Percentiles rank a stretch among this genome's conserved stretches.
These are phyloP conservation scores for Ilyonectria destructans DNA, from an alignment of 2,329 filamentous ascomycete genomes.

Conservation along the genomic window DNA sequence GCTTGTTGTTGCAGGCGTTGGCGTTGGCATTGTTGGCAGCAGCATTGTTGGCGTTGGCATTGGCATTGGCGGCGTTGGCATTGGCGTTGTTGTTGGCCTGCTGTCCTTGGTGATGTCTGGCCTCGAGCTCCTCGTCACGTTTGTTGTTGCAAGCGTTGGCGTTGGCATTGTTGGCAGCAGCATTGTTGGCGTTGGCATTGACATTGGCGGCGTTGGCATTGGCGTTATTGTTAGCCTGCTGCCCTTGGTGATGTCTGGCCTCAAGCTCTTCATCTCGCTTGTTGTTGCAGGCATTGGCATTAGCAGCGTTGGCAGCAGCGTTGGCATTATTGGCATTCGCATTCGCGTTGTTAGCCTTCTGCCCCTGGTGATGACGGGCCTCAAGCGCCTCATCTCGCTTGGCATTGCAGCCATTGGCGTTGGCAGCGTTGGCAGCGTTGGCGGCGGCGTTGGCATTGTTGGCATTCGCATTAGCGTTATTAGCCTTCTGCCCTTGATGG, in stretches of 20 bases:
- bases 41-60: constrained; percentile 7
- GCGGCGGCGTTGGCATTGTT: not conserved
- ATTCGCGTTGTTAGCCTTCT: constrained; percentile 4
- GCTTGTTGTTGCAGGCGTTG: constrained; percentile 19
- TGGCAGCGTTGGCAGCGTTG: not conserved
- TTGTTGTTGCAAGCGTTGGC: constrained; percentile 16
- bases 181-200: not conserved
- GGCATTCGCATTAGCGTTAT: not conserved
- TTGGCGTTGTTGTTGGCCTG: not conserved
- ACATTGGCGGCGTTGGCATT: not conserved
- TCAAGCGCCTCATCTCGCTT: constrained; percentile 15
- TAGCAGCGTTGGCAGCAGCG: not conserved
- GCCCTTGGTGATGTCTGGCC: constrained; percentile 9
- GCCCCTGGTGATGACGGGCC: constrained; percentile 1
- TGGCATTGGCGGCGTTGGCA: constrained; percentile 5
- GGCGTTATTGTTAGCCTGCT: not conserved
- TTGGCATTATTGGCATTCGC: not conserved
- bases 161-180: constrained; percentile 1
- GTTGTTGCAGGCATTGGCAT: constrained; percentile 11
- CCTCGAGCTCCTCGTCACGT: constrained; percentile 6
- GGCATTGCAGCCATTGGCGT: not conserved
- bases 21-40: constrained; percentile 5
- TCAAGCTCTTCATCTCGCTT: constrained; percentile 15
- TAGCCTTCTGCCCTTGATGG: constrained; percentile 15
- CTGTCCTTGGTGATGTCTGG: constrained; percentile 10